Conservation (phyloP, 2,329 filamentous ascomycete genomes). For the Thielaviopsis musarum region DNA sequence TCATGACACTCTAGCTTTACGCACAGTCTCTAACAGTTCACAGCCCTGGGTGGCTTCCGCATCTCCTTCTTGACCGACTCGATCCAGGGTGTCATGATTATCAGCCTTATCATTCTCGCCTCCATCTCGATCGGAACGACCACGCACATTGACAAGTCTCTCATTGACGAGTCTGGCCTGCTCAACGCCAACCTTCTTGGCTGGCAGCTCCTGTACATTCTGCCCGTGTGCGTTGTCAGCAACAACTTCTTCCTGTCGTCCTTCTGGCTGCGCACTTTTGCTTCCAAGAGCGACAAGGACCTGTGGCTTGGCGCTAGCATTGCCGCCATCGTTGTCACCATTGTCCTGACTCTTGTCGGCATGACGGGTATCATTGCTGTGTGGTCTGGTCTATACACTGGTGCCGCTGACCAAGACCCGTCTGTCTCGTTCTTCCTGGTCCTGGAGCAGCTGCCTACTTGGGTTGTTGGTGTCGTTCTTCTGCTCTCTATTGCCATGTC, state of each 20-base stretch:
- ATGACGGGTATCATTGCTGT: constrained; percentile 56
- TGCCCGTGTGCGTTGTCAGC: constrained; percentile 63
- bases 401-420: constrained; percentile 38
- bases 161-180: constrained; percentile 52
- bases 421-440: constrained; percentile 61
- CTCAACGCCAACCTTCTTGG: constrained; percentile 55
- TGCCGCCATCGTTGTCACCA: constrained; percentile 45
- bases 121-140: constrained; percentile 63
- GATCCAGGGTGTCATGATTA: constrained; percentile 63
- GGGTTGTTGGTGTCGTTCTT: constrained; percentile 69
- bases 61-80: constrained; percentile 76
- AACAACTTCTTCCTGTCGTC: constrained; percentile 78
- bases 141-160: constrained; percentile 50
- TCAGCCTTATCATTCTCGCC: constrained; percentile 57
- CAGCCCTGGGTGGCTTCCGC: constrained; percentile 64
- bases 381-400: constrained; percentile 58
- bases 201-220: constrained; percentile 75
- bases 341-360: constrained; percentile 58
- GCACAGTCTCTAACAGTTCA: not conserved
- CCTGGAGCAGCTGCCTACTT: constrained; percentile 52
- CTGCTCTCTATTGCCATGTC: constrained; percentile 66
- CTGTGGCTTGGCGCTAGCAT: constrained; percentile 58
- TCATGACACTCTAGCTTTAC: not conserved
- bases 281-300: constrained; percentile 62
- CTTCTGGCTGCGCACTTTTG: constrained; percentile 74